Conservation (phyloP, 306 rosid genomes). For the Nissolia schottii region DNA sequence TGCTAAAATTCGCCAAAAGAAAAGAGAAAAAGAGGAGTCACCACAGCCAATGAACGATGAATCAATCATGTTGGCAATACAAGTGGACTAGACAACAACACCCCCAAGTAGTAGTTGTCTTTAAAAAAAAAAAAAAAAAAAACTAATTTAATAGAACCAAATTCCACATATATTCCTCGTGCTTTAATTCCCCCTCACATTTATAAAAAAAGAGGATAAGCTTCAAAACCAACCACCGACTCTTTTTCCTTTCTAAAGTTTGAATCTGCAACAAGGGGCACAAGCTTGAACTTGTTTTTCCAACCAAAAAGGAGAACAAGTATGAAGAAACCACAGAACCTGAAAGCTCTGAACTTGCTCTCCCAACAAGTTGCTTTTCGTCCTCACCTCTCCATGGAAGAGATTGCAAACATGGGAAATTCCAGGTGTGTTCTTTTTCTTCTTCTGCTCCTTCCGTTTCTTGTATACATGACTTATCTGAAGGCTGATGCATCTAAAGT, state of each 20-base stretch:
- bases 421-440: not conserved
- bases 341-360: not conserved
- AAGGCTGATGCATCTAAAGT: too few species aligned
- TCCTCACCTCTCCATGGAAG: constrained; percentile 10
- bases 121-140: not conserved
- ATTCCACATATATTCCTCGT: constrained; percentile 8
- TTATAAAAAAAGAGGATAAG: not conserved
- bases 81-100: not conserved
- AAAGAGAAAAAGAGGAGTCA: not conserved
- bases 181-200: not conserved
- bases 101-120: not conserved
- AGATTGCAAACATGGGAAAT: constrained; percentile 11
- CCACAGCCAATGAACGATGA: not conserved
- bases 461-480: too few species aligned
- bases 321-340: constrained; percentile 12
- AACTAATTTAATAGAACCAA: not conserved
- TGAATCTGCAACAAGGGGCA: too few species aligned
- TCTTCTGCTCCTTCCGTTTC: not conserved
- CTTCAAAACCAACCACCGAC: not conserved
- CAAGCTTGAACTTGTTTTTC: too few species aligned
- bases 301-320: too few species aligned
- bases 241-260: too few species aligned
- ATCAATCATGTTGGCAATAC: not conserved
- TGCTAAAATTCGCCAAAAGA: not conserved
- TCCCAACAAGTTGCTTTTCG: constrained; percentile 11